Conservation (phyloP, 2,329 filamentous ascomycete species). For the Xylaria sp. region DNA sequence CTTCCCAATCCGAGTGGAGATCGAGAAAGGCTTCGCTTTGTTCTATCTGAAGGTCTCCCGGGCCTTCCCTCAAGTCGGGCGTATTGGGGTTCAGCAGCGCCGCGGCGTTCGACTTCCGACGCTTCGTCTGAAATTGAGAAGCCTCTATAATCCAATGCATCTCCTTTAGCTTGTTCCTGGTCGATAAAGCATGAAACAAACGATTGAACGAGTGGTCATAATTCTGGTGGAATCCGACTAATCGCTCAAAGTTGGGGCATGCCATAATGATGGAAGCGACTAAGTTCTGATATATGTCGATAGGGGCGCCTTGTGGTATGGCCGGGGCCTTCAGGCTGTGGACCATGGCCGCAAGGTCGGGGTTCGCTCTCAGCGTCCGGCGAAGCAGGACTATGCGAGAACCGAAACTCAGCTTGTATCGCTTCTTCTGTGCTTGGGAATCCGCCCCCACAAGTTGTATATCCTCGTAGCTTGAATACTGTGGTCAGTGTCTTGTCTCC, state of each 20-base stretch:
- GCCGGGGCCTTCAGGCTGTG: slow-evolving; percentile 60
- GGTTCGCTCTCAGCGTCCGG: slow-evolving; percentile 57
- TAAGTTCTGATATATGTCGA: slow-evolving; percentile 58
- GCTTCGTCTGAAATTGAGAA: slow-evolving; percentile 40
- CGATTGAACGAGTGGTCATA: slow-evolving; percentile 61
- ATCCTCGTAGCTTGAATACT: slow-evolving; percentile 53
- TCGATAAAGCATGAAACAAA: slow-evolving; percentile 62
- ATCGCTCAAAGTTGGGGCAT: slow-evolving; percentile 64
- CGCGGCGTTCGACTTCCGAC: slow-evolving; percentile 35
- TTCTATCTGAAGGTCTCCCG: slow-evolving; percentile 45
- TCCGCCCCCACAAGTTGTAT: slow-evolving; percentile 63
- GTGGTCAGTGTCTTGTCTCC: slow-evolving; percentile 5
- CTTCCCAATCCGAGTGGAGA: slow-evolving; percentile 57
- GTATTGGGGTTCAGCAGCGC: slow-evolving; percentile 29
- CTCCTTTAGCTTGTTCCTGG: slow-evolving; percentile 56
- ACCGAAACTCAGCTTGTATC: slow-evolving; percentile 56
- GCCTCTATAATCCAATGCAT: slow-evolving; percentile 62
- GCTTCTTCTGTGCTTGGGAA: slow-evolving; percentile 58
- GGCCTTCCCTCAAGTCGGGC: slow-evolving; percentile 33
- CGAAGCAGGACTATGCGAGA: slow-evolving; percentile 59
- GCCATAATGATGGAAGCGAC: slow-evolving; percentile 65
- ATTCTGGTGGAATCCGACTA: slow-evolving; percentile 55
- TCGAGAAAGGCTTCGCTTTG: slow-evolving; percentile 51
- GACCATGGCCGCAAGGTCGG: slow-evolving; percentile 57
- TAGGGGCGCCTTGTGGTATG: slow-evolving; percentile 42